Evolutionary conservation across 257 asterid genomes (phyloP).

Genomic region (Fraxinus anomala): DNA sequence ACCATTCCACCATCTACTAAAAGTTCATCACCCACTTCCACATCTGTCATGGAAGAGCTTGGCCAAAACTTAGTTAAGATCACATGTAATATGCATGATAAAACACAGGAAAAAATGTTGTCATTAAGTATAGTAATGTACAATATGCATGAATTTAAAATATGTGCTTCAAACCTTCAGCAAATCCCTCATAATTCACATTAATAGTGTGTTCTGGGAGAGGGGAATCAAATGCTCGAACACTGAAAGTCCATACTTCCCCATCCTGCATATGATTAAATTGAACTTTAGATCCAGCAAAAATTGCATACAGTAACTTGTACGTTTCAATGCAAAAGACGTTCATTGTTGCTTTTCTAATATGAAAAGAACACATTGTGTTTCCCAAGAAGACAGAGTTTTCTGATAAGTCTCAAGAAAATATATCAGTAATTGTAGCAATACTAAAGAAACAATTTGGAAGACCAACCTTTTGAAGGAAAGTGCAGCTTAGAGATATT

Average conservation of each 20-base stretch:
- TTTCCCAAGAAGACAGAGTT: not conserved
- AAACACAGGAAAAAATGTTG: constrained; percentile 17
- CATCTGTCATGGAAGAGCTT: constrained; percentile 54
- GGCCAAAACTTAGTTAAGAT: constrained; percentile 22
- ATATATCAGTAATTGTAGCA: not conserved
- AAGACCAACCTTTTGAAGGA: not conserved
- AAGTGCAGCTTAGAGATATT: not conserved
- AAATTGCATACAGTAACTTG: not conserved
- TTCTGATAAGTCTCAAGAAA: not conserved
- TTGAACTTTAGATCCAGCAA: constrained; percentile 16
- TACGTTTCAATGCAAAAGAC: not conserved
- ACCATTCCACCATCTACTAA: constrained; percentile 99
- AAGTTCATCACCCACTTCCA: constrained; percentile 86
- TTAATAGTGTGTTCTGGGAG: constrained; percentile 79
- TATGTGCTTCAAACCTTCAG: constrained; percentile 69
- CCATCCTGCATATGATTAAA: constrained; percentile 69
- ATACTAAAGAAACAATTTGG: not conserved
- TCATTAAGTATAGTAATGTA: not conserved
- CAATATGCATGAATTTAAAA: constrained; percentile 12
- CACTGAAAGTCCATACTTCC: constrained; percentile 96
- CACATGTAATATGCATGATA: not conserved
- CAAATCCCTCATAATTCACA: constrained; percentile 91
- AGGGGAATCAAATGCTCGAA: constrained; percentile 72
- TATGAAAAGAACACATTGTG: constrained; percentile 8
- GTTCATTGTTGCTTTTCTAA: not conserved